Evolutionary conservation across 345 rosid species (phyloP).

Genomic region (Dovyalis caffra): DNA sequence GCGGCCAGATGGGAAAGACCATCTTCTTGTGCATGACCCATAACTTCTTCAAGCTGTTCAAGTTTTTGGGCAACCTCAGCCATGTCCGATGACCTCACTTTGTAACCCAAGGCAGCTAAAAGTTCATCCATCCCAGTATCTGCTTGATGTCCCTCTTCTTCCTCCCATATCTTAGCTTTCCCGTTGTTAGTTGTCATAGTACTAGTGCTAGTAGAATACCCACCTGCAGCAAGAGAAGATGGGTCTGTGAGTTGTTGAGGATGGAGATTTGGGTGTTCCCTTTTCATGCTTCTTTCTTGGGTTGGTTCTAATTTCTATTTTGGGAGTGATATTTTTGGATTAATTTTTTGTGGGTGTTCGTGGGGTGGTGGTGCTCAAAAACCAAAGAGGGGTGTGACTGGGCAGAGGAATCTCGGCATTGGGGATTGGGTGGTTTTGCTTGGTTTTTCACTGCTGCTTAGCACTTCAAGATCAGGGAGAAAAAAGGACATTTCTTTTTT

Average conservation of each 20-base stretch:
- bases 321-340: constrained; percentile 14
- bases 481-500: background rate
- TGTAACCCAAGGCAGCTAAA: constrained; percentile 68
- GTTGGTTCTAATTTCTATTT: background rate
- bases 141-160: constrained; percentile 21
- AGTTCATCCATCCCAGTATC: constrained; percentile 73
- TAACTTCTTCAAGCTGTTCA: constrained; percentile 68
- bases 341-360: background rate
- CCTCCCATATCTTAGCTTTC: constrained; percentile 53
- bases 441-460: constrained; percentile 35
- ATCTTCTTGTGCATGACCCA: constrained; percentile 60
- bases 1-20: constrained; percentile 54
- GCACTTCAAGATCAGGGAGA: constrained; percentile 38
- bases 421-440: constrained; percentile 39
- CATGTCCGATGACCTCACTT: constrained; percentile 76
- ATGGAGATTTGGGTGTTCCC: constrained; percentile 46
- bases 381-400: constrained; percentile 23
- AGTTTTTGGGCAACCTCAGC: constrained; percentile 83
- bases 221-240: background rate
- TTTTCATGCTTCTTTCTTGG: constrained; percentile 43
- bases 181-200: background rate
- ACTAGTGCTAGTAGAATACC: background rate
- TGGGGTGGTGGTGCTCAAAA: constrained; percentile 16
- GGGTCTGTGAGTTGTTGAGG: constrained; percentile 13
- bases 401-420: constrained; percentile 44